Percentiles rank a stretch among this genome's conserved stretches.
phyloP scores from a whole-genome alignment of 2,329 filamentous ascomycete genomes.

The Cryphonectria nitschkei region DNA sequence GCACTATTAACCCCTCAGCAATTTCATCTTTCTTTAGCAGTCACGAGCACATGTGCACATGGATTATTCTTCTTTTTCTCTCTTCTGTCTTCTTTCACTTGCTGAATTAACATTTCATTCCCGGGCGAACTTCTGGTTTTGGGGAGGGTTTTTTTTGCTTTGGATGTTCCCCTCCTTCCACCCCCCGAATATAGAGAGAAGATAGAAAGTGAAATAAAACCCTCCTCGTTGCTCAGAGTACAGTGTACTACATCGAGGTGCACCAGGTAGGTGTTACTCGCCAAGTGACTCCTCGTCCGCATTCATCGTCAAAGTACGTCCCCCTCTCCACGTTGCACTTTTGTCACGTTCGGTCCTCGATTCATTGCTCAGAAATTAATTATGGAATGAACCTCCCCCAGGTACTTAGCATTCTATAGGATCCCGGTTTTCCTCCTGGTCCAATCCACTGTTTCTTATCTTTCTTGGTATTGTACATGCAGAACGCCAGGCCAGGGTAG shows the following conservation, averaged over 20 bases:
- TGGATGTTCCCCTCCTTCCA: too few species aligned
- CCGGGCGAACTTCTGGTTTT: too few species aligned
- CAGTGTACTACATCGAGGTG: background rate
- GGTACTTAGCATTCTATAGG: slow-evolving; percentile 19
- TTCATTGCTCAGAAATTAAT: background rate
- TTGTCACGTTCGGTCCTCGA: background rate
- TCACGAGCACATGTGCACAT: background rate
- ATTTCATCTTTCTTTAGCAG: background rate
- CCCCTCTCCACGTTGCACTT: background rate
- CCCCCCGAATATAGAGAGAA: too few species aligned
- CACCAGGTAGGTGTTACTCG: background rate
- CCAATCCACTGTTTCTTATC: slow-evolving; percentile 14
- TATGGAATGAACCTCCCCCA: slow-evolving; percentile 1
- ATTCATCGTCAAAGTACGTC: background rate
- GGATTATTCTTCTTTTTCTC: background rate
- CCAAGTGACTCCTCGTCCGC: background rate
- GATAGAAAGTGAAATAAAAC: background rate
- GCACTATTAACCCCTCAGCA: background rate
- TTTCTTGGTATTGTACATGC: slow-evolving; percentile 29
- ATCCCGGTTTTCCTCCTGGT: background rate
- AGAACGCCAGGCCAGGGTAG: slow-evolving; percentile 18
- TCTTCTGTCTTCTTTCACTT: background rate
- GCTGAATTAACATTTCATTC: background rate
- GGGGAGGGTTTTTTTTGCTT: too few species aligned
- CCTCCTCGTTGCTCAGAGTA: background rate